phyloP scores from a whole-genome alignment of 1,139 yeast species.

The Lodderomyces jiufengensis region DNA sequence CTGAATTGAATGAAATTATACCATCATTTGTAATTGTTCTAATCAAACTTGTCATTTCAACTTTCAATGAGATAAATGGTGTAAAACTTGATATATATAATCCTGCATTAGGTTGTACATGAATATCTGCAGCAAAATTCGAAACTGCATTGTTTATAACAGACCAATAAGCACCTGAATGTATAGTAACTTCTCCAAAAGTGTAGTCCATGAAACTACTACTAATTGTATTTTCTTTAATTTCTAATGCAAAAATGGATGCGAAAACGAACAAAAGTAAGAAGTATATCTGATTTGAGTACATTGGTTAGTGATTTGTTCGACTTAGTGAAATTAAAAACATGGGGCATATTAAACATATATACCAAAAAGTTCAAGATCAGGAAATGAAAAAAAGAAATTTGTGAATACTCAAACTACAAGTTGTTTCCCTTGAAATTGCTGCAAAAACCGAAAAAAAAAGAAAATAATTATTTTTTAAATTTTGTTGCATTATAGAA shows the following conservation, averaged over 20 bases:
- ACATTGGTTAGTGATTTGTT: too few relatives aligned
- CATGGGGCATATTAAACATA: too few relatives aligned
- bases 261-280: not conserved
- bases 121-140: conserved; percentile 21
- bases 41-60: conserved; percentile 12
- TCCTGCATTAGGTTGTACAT: conserved; percentile 20
- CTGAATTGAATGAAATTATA: conserved; percentile 22
- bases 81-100: conserved; percentile 16
- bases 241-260: not conserved
- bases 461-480: too few relatives aligned
- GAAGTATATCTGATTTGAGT: not conserved
- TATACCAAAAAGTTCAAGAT: too few relatives aligned
- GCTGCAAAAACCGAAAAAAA: too few relatives aligned
- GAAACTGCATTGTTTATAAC: conserved; percentile 27
- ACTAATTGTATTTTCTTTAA: conserved; percentile 7
- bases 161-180: conserved; percentile 31
- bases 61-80: conserved; percentile 12
- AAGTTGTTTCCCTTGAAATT: too few relatives aligned
- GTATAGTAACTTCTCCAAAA: conserved; percentile 23
- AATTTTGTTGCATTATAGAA: too few relatives aligned
- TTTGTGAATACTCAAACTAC: too few relatives aligned
- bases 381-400: too few relatives aligned
- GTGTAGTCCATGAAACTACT: conserved; percentile 17
- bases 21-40: conserved; percentile 19
- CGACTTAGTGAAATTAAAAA: too few relatives aligned